These are phyloP conservation scores for Corymbia calophylla DNA, from an alignment of 441 rosid species.

Conservation along the genomic window DNA sequence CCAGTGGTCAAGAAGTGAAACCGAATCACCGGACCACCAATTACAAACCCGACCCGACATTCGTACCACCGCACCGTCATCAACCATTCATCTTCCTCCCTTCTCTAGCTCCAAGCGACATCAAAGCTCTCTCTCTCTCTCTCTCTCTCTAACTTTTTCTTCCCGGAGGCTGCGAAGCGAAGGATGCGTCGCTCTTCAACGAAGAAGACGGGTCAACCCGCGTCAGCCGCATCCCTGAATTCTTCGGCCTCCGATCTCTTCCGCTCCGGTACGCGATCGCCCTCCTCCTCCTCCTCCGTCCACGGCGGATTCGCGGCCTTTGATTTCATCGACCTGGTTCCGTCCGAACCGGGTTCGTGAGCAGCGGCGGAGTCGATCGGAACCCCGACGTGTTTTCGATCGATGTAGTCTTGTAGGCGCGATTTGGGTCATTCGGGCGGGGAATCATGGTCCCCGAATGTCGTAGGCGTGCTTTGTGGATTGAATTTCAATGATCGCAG, in stretches of 20 bases:
- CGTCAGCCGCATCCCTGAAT: conserved; percentile 44
- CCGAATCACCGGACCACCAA: not conserved
- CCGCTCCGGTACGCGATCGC: conserved; percentile 54
- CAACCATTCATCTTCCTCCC: not conserved
- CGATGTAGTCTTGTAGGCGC: not conserved
- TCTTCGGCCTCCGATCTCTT: conserved; percentile 76
- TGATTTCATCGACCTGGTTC: not conserved
- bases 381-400: not conserved
- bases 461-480: not conserved
- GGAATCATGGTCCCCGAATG: not conserved
- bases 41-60: not conserved
- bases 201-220: conserved; percentile 65
- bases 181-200: conserved; percentile 91
- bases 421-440: not conserved
- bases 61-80: not conserved
- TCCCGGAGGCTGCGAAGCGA: not conserved
- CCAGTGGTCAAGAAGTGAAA: not conserved
- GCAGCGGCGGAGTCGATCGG: not conserved
- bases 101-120: not conserved
- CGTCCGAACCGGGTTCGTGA: not conserved
- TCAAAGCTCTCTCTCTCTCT: not conserved
- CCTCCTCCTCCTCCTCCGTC: not conserved
- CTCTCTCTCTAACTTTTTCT: not conserved
- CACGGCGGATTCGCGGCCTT: not conserved
- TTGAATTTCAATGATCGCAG: not conserved